Conservation (phyloP, 352 stramenopile species). For the Phytophthora parvispora region DNA sequence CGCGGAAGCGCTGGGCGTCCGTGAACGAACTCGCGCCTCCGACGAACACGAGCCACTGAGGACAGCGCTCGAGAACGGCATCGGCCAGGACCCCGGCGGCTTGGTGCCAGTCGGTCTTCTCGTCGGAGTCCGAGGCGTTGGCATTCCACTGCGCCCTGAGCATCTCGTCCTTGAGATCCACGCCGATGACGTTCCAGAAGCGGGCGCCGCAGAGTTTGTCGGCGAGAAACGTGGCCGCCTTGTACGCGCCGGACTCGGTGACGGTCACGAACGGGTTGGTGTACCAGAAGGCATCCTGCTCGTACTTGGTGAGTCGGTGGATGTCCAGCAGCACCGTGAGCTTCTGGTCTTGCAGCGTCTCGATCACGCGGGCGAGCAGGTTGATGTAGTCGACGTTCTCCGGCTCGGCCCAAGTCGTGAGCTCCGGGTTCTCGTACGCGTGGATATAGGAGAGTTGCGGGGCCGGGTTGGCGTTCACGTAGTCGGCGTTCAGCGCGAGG, state of each 20-base stretch:
- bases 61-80: conserved; percentile 55
- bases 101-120: conserved; percentile 47
- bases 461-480: conserved; percentile 46
- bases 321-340: conserved; percentile 73
- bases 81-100: conserved; percentile 52
- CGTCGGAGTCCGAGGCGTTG: conserved; percentile 26
- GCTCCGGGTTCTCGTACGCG: conserved; percentile 69
- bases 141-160: conserved; percentile 45
- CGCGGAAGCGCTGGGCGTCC: conserved; percentile 40
- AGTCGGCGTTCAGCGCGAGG: conserved; percentile 64
- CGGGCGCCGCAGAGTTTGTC: conserved; percentile 56
- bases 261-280: conserved; percentile 61
- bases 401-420: conserved; percentile 54
- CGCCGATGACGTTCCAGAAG: conserved; percentile 78
- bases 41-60: conserved; percentile 76
- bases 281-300: conserved; percentile 76
- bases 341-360: conserved; percentile 61
- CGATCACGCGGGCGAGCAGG: conserved; percentile 60
- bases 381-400: conserved; percentile 68
- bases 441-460: conserved; percentile 70
- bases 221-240: conserved; percentile 53
- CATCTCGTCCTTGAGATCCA: conserved; percentile 79
- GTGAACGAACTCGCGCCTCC: conserved; percentile 62
- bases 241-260: conserved; percentile 53
- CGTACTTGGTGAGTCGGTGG: conserved; percentile 59